A percentile compares a stretch with the other conserved stretches of the same genome.
Evolutionary conservation across 1,284 basidiomycete species (phyloP).

Genomic region (Vanrija sp.): DNA sequence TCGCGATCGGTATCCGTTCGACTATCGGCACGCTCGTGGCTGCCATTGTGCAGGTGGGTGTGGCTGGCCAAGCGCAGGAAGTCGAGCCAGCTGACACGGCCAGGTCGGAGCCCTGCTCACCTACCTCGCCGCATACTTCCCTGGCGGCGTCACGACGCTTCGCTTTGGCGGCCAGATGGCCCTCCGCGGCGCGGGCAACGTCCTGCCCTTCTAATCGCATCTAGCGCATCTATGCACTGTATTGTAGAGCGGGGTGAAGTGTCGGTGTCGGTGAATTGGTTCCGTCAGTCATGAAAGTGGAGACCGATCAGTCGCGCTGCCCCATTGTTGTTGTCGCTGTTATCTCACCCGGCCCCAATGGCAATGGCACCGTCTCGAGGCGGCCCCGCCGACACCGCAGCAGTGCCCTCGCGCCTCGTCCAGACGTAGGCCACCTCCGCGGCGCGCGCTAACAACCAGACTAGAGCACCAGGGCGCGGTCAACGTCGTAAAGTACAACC

Average conservation of each 20-base stretch:
- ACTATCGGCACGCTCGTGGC: slow-evolving; percentile 77
- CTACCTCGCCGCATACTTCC: slow-evolving; percentile 87
- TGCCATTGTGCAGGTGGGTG: slow-evolving; percentile 66
- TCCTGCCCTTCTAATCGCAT: slow-evolving; percentile 62
- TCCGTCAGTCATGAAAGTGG: no score
- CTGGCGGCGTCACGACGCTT: slow-evolving; percentile 67
- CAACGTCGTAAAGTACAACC: slow-evolving; percentile 78
- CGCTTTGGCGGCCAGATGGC: slow-evolving; percentile 77
- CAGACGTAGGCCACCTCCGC: slow-evolving; percentile 20
- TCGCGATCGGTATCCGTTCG: slow-evolving; percentile 73
- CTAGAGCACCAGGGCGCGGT: slow-evolving; percentile 69
- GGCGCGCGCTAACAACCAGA: slow-evolving; percentile 15
- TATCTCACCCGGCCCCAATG: not conserved
- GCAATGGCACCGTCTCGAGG: slow-evolving; percentile 28
- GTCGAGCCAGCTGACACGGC: not conserved
- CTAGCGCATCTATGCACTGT: no score
- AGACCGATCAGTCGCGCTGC: no score
- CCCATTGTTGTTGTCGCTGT: no score
- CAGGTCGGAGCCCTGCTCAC: slow-evolving; percentile 74
- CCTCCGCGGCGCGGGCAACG: slow-evolving; percentile 69
- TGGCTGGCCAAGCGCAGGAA: no score
- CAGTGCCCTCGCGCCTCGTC: slow-evolving; percentile 23
- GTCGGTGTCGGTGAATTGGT: no score
- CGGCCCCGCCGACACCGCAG: slow-evolving; percentile 3
- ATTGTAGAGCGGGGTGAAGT: no score